Conservation (phyloP, 1,284 basidiomycete species). For the Spongispora temasekensis region DNA sequence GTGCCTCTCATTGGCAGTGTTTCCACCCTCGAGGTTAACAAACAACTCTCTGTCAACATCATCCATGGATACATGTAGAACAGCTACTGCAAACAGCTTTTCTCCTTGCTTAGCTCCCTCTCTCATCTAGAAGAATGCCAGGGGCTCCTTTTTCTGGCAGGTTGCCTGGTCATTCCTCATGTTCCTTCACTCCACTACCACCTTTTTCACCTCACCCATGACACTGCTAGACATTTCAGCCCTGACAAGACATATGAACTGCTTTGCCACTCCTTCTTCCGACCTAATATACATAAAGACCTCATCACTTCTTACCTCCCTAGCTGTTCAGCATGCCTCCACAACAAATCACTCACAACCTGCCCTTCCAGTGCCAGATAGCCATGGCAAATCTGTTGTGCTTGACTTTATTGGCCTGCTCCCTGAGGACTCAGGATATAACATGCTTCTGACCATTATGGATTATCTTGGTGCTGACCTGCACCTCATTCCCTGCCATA, state of each 20-base stretch:
- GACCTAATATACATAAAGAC: not conserved
- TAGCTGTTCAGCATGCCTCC: not conserved
- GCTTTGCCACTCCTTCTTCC: not conserved
- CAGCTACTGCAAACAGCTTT: conserved; percentile 28
- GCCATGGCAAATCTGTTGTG: not conserved
- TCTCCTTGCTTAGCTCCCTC: not conserved
- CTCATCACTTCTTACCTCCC: not conserved
- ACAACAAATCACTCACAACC: not conserved
- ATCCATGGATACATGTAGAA: conserved; percentile 30
- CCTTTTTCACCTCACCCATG: not conserved
- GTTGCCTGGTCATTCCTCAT: not conserved
- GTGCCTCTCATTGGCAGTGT: not conserved
- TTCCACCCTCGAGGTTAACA: conserved; percentile 7
- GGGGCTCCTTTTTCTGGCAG: not conserved
- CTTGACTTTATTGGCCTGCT: no score
- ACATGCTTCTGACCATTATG: no score
- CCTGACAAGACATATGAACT: not conserved
- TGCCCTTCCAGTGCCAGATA: not conserved
- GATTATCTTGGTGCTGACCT: no score
- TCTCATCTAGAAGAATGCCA: not conserved
- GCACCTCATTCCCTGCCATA: no score
- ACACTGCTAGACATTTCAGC: not conserved
- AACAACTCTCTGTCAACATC: conserved; percentile 15
- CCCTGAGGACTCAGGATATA: no score
- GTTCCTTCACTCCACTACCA: not conserved